A percentile compares a stretch with the other conserved stretches of the same genome.
These are phyloP conservation scores for Phragmites australis DNA, from an alignment of 176 grass and related monocot genomes.

Conservation along the genomic window DNA sequence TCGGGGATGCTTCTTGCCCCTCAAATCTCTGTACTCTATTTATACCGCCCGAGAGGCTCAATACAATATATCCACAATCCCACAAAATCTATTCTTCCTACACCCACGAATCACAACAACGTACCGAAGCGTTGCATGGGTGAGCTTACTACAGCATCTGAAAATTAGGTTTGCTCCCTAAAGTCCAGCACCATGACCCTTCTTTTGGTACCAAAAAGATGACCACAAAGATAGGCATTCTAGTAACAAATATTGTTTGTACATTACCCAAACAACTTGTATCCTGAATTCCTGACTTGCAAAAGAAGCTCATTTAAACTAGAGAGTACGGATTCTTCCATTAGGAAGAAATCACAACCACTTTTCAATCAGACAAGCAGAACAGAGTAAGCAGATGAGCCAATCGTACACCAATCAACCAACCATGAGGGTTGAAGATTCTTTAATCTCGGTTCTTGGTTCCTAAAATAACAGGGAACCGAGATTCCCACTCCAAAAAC, in stretches of 20 bases:
- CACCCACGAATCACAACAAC: background rate
- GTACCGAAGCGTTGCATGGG: background rate
- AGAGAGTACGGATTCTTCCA: background rate
- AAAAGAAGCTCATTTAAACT: background rate
- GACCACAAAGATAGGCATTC: slow-evolving; percentile 14
- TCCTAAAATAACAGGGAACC: slow-evolving; percentile 7
- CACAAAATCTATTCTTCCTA: too few relatives aligned
- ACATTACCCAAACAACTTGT: background rate
- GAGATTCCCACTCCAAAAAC: slow-evolving; percentile 21
- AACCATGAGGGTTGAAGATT: background rate
- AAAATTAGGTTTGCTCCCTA: background rate
- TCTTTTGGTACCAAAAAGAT: background rate
- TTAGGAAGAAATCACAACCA: background rate
- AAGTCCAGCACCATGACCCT: background rate
- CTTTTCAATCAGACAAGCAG: background rate
- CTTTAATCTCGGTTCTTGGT: slow-evolving; percentile 2
- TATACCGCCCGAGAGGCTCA: too few relatives aligned
- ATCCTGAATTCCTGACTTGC: background rate
- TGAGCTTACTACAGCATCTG: background rate
- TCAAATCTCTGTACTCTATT: too few relatives aligned
- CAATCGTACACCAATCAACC: background rate
- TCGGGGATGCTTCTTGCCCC: too few relatives aligned
- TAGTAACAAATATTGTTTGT: background rate
- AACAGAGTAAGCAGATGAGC: background rate
- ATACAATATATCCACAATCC: too few relatives aligned